Evolutionary conservation across 2,329 filamentous ascomycete genomes (phyloP).

Genomic region (Colletotrichum acutatum): DNA sequence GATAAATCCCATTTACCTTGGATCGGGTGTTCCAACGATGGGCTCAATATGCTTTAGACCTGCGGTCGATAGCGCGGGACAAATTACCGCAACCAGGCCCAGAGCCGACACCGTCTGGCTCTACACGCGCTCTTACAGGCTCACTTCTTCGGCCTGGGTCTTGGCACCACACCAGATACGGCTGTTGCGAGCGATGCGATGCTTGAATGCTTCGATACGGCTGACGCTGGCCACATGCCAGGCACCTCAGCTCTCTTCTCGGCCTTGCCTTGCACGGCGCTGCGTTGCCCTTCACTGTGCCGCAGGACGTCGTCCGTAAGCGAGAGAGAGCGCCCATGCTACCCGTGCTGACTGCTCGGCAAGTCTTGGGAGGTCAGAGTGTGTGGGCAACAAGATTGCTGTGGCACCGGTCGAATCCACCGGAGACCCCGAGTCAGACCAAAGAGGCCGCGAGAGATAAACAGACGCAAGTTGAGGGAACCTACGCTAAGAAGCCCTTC

Average conservation of each 20-base stretch:
- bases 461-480: constrained; percentile 27
- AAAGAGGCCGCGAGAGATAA: constrained; percentile 25
- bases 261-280: background rate
- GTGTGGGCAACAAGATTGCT: constrained; percentile 32
- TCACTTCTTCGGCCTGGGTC: constrained; percentile 3
- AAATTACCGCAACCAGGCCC: constrained; percentile 35
- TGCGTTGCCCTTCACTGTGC: constrained; percentile 8
- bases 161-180: constrained; percentile 29
- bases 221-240: constrained; percentile 17
- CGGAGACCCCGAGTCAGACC: constrained; percentile 33
- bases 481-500: constrained; percentile 7
- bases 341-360: constrained; percentile 14
- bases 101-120: constrained; percentile 27
- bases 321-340: background rate
- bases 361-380: constrained; percentile 17
- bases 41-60: constrained; percentile 18
- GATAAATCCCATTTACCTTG: constrained; percentile 1
- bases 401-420: constrained; percentile 33
- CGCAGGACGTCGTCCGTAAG: constrained; percentile 8
- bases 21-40: constrained; percentile 1
- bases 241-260: constrained; percentile 8
- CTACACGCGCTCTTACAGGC: constrained; percentile 26
- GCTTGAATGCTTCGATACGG: constrained; percentile 6
- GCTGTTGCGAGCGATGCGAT: constrained; percentile 20
- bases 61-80: constrained; percentile 33